phyloP scores from a whole-genome alignment of 257 asterid species.

The Solanum appendiculatum region DNA sequence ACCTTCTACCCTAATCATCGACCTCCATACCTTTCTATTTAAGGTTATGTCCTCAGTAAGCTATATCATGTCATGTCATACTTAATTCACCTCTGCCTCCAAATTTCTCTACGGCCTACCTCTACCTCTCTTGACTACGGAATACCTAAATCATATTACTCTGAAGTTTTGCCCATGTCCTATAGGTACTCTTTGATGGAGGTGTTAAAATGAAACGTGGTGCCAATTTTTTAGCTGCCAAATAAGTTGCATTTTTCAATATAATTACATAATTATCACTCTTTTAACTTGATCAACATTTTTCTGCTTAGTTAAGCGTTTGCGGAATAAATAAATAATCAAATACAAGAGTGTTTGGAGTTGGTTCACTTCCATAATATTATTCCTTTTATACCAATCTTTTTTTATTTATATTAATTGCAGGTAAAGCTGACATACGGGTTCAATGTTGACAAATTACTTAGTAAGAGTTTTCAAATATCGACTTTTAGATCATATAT shows the following conservation, averaged over 20 bases:
- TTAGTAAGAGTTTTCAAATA: no score
- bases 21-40: no score
- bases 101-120: not conserved
- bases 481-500: no score
- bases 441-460: no score
- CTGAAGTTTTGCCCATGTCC: rapidly evolving
- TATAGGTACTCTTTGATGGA: not conserved
- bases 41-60: not conserved
- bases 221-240: not conserved
- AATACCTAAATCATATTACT: not conserved
- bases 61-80: no score
- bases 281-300: not conserved
- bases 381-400: no score
- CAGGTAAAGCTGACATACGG: not conserved
- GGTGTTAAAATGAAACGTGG: not conserved
- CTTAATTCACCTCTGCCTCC: not conserved
- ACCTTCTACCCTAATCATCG: not conserved
- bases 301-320: not conserved
- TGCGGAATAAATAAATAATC: not conserved
- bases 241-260: not conserved
- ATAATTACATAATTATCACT: not conserved
- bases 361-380: not conserved
- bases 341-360: not conserved
- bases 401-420: no score
- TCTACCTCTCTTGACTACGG: not conserved